Evolutionary conservation across 192 early-diverging fungal genomes (phyloP).

Genomic region (Linderina pennispora): DNA sequence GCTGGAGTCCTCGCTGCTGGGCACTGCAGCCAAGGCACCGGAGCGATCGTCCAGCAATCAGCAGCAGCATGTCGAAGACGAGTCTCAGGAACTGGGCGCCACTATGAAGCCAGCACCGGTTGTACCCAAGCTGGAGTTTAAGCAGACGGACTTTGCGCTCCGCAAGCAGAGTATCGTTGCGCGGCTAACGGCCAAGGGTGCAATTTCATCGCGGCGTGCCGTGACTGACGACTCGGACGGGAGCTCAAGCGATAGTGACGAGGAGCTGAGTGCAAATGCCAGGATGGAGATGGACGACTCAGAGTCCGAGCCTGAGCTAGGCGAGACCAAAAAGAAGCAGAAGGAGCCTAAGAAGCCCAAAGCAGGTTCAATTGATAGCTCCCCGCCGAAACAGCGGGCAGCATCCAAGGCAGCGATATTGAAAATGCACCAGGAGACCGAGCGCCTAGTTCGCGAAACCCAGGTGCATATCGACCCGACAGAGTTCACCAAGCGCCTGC

Average conservation of each 20-base stretch:
- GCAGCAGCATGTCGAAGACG: no score
- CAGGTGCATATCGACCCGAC: slow-evolving; percentile 24
- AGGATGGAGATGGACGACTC: no score
- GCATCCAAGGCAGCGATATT: slow-evolving; percentile 34
- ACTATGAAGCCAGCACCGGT: no score
- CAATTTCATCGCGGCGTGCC: background rate
- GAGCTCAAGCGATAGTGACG: no score
- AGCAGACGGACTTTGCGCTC: no score
- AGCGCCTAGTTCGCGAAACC: slow-evolving; percentile 39
- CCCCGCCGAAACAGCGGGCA: background rate
- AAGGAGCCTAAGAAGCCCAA: background rate
- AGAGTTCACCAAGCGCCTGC: slow-evolving; percentile 21
- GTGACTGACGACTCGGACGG: slow-evolving; percentile 9
- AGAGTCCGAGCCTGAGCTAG: slow-evolving; percentile 1
- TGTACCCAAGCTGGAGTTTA: no score
- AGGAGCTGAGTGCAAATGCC: no score
- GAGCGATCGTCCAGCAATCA: no score
- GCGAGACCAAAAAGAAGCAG: background rate
- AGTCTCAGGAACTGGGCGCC: no score
- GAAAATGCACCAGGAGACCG: slow-evolving; percentile 35
- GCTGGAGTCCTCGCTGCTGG: no score
- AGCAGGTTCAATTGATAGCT: background rate
- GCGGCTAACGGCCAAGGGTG: slow-evolving; percentile 5
- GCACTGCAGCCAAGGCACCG: no score
- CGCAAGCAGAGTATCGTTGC: slow-evolving; percentile 23